Conservation (phyloP, 1,284 basidiomycete genomes). For the Irpex rosettiformis region DNA sequence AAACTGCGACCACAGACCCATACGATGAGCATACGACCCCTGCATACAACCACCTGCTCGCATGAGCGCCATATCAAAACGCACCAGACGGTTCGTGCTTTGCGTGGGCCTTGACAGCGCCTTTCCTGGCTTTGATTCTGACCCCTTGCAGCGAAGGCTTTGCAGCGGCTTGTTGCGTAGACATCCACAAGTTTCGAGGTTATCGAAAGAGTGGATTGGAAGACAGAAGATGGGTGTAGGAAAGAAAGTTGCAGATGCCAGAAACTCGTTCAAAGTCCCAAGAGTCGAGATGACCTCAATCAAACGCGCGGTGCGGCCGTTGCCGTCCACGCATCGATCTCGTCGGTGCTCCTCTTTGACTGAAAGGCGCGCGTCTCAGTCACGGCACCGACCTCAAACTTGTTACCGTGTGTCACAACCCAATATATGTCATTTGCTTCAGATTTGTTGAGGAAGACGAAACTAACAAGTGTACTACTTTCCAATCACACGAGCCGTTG, state of each 20-base stretch:
- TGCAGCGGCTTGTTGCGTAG: constrained; percentile 74
- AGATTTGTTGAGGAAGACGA: no score
- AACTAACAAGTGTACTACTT: no score
- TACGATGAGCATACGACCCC: neutral
- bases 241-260: neutral
- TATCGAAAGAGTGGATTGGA: constrained; percentile 30
- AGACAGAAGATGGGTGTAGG: constrained; percentile 4
- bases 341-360: neutral
- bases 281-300: neutral
- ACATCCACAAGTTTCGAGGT: constrained; percentile 63
- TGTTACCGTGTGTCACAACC: no score
- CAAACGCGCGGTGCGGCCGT: constrained; percentile 1
- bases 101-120: constrained; percentile 82
- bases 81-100: constrained; percentile 82
- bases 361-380: no score
- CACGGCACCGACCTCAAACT: constrained; percentile 6
- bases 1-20: constrained; percentile 50
- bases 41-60: no score
- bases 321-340: neutral
- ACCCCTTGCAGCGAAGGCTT: constrained; percentile 88
- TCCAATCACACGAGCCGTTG: neutral
- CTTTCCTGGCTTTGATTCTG: constrained; percentile 85
- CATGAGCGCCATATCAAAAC: no score
- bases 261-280: neutral
- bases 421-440: neutral